Conservation (phyloP, 2,329 filamentous ascomycete genomes). For the Penicillium sp. region DNA sequence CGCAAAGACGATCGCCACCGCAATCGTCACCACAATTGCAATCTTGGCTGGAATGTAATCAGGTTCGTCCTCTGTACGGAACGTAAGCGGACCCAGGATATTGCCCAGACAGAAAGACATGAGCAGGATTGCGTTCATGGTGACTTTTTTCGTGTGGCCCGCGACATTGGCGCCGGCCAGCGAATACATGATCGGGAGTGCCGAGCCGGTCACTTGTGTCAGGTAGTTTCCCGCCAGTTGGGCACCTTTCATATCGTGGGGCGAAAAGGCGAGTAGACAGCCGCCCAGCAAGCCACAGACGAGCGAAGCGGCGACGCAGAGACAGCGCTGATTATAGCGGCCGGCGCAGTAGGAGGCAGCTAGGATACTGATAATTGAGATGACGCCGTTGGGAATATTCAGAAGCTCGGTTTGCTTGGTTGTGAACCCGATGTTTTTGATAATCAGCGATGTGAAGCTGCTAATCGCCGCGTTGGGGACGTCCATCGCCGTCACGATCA, state of each 20-base stretch:
- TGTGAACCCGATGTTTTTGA: slow-evolving; percentile 44
- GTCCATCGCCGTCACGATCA: slow-evolving; percentile 36
- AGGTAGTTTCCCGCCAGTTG: slow-evolving; percentile 45
- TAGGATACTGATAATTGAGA: slow-evolving; percentile 42
- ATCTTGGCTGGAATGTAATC: slow-evolving; percentile 42
- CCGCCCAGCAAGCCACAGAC: slow-evolving; percentile 45
- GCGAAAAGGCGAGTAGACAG: slow-evolving; percentile 40
- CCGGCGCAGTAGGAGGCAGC: slow-evolving; percentile 37
- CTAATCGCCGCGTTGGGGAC: slow-evolving; percentile 45
- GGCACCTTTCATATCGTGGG: slow-evolving; percentile 36
- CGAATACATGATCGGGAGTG: slow-evolving; percentile 41
- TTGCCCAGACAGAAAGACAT: slow-evolving; percentile 46
- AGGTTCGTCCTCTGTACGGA: slow-evolving; percentile 44
- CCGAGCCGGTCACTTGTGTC: slow-evolving; percentile 39
- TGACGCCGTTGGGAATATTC: slow-evolving; percentile 42
- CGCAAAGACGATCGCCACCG: slow-evolving; percentile 29
- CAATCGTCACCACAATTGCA: slow-evolving; percentile 36
- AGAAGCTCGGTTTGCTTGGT: slow-evolving; percentile 45
- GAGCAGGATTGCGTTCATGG: slow-evolving; percentile 47
- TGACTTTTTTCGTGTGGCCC: slow-evolving; percentile 53
- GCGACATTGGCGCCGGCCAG: slow-evolving; percentile 47
- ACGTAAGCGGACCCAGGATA: slow-evolving; percentile 47
- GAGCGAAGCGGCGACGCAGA: slow-evolving; percentile 40
- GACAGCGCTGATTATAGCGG: slow-evolving; percentile 40
- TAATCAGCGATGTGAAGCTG: slow-evolving; percentile 45